Conservation (phyloP, 106 monocot genomes). For the Dioscorea zingiberensis region DNA sequence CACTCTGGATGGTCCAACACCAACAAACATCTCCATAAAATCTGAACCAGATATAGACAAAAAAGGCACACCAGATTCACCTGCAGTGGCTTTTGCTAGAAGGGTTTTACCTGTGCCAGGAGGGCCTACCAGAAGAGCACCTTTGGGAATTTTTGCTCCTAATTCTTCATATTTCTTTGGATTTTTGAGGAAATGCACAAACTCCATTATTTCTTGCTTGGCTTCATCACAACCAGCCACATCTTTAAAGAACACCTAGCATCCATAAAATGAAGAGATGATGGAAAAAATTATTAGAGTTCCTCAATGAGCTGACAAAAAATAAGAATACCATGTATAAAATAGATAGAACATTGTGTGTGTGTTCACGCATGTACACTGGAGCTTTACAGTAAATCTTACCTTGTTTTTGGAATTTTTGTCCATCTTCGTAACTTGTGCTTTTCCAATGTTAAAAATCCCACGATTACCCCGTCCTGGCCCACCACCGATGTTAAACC, state of each 20-base stretch:
- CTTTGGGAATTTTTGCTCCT: constrained; percentile 98
- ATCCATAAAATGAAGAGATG: constrained; percentile 25
- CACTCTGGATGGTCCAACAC: constrained; percentile 92
- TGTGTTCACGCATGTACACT: too few relatives aligned
- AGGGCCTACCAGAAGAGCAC: constrained; percentile 96
- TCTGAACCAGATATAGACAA: constrained; percentile 97
- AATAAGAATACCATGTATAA: background rate
- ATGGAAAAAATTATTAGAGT: background rate
- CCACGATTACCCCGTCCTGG: constrained; percentile 51
- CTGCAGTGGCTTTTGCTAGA: constrained; percentile 97
- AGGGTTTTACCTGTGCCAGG: constrained; percentile 98
- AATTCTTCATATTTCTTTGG: constrained; percentile 96
- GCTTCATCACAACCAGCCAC: constrained; percentile 99
- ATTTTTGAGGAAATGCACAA: constrained; percentile 93
- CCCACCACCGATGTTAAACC: constrained; percentile 64
- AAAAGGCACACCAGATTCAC: constrained; percentile 94
- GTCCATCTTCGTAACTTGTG: constrained; percentile 82
- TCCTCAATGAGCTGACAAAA: too few relatives aligned
- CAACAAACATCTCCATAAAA: constrained; percentile 99
- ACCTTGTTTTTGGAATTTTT: constrained; percentile 99
- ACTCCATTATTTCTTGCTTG: constrained; percentile 99
- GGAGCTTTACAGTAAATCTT: too few relatives aligned
- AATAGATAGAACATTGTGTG: too few relatives aligned
- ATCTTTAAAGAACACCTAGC: constrained; percentile 90
- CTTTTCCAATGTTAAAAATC: constrained; percentile 98